Evolutionary conservation across 768 basidiomycete genomes (phyloP).

Genomic region (Boletus coccyginus): DNA sequence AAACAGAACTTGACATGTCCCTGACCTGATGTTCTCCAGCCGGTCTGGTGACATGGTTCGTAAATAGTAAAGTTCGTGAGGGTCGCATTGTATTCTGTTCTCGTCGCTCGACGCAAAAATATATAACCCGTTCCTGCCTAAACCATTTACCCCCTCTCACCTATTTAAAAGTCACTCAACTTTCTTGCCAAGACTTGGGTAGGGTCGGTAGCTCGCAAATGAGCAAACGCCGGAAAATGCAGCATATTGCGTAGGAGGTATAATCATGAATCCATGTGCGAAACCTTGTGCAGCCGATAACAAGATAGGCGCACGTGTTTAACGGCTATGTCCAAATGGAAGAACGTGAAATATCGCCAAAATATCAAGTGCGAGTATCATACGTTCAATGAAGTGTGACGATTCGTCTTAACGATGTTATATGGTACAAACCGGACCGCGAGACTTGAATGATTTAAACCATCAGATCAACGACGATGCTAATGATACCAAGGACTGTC

Average conservation of each 20-base stretch:
- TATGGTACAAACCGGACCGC: conserved; percentile 11
- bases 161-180: not conserved
- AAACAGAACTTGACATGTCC: not conserved
- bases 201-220: too few species aligned
- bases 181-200: not conserved
- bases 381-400: conserved; percentile 3
- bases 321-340: not conserved
- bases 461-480: conserved; percentile 84
- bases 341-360: not conserved
- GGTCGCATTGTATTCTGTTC: too few species aligned
- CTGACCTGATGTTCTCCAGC: not conserved
- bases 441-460: too few species aligned
- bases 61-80: conserved; percentile 4
- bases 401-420: not conserved
- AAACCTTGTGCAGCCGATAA: not conserved
- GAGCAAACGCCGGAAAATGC: too few species aligned
- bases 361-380: conserved; percentile 6
- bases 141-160: not conserved
- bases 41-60: conserved; percentile 7
- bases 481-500: conserved; percentile 83
- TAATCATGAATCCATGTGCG: not conserved
- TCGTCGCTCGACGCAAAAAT: too few species aligned
- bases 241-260: not conserved
- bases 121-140: too few species aligned
- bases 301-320: not conserved